Base-by-base conservation (phyloP, 2,329 filamentous ascomycete species). In the Magnaporthiopsis rhizophila region DNA sequence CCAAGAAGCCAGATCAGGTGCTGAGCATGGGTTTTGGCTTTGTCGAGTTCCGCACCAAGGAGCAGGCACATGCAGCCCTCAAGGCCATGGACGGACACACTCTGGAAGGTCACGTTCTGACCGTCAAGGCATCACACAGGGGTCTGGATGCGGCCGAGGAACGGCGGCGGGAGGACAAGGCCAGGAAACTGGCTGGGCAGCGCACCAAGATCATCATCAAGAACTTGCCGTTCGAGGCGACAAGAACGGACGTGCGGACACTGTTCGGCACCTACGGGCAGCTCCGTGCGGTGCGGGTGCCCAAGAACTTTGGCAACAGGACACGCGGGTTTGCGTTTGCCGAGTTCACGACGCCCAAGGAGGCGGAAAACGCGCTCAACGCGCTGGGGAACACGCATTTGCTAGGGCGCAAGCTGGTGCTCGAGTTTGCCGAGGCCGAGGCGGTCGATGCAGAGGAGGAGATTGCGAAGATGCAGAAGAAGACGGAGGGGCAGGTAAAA, bases 1-100 rank as follows among this genome's bases (percentile, higher is more conserved):
- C 92, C n/a, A 97, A 97, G 80, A 90, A 89, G 72, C 88, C 91
- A 24, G 91, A 90, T 11, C 89, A 96, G 75, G 84, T 89, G 4
- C 85, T 99, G 64, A 97, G 93, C 74, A 97, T 98, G 93, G 95
- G 95, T 53, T 99, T 96, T 74, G 95, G 93, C 59, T 99, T 99
- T 75, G 86, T 92, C 66, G 92, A 97, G 71, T 99, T 98, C 77
- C 85, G 83, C 65, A 88, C 84, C 69, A 91, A 91, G 72, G 84
- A 82, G 57, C 86, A 93, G 71, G 94, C 95, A 0, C 86, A 91
- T 69, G 88, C 89, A 59, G 95, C 94, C 30, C 80, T 92, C 65
- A 84, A 86, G 69, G 86, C 87, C n/a, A 95, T 98, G 91, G 88
- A 98, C 74, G 92, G 92, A 13, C 86, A 91, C 75, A 86, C 86